Evolutionary conservation across 768 basidiomycete species (phyloP).

Genomic region (Boletus insuetus): DNA sequence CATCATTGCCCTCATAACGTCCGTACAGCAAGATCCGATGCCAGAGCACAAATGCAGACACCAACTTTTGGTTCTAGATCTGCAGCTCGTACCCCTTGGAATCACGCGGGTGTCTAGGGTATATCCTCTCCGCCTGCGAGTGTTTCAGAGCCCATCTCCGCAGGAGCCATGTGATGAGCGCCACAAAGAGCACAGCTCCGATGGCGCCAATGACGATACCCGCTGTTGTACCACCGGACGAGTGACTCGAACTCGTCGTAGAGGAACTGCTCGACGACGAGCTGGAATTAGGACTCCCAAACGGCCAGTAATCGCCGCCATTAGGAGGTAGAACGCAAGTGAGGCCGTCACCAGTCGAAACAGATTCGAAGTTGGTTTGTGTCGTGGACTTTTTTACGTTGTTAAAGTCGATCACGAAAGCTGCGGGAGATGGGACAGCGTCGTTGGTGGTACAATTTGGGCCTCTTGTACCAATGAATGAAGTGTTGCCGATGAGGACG

Average conservation of each 20-base stretch:
- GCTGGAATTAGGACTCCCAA: constrained; percentile 45
- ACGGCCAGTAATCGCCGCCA: constrained; percentile 74
- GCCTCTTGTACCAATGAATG: constrained; percentile 69
- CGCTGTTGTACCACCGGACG: constrained; percentile 31
- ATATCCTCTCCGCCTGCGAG: constrained; percentile 13
- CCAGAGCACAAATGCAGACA: background rate
- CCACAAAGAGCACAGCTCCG: constrained; percentile 42
- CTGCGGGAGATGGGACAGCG: constrained; percentile 48
- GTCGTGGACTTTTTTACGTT: constrained; percentile 40
- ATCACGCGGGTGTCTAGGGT: constrained; percentile 24
- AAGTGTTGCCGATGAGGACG: constrained; percentile 60
- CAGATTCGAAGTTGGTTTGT: constrained; percentile 52
- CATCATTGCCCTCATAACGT: too few relatives aligned
- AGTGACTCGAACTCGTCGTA: constrained; percentile 15
- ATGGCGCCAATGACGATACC: constrained; percentile 55
- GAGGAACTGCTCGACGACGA: constrained; percentile 21
- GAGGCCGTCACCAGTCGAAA: constrained; percentile 53
- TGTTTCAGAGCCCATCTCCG: constrained; percentile 46
- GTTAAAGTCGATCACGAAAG: constrained; percentile 56
- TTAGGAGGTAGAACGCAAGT: constrained; percentile 67
- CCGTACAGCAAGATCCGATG: too few relatives aligned
- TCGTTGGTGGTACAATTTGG: constrained; percentile 58
- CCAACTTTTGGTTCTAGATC: background rate
- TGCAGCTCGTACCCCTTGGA: constrained; percentile 20
- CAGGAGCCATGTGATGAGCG: constrained; percentile 42